Evolutionary conservation across 148 eudicot genomes (phyloP).

Genomic region (Rheum nobile): DNA sequence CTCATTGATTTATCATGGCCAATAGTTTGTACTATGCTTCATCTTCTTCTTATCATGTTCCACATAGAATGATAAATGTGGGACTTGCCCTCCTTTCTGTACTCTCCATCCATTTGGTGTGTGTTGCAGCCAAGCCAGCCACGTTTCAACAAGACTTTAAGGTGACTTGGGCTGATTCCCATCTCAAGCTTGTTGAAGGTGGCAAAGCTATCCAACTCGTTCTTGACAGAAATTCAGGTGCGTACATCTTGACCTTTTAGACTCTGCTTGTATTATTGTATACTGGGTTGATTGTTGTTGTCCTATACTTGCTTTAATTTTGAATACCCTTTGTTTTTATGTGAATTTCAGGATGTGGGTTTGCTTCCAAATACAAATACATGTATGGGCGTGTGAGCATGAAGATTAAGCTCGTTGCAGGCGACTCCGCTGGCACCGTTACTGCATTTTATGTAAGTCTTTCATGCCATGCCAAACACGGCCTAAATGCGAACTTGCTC

Average conservation of each 20-base stretch:
- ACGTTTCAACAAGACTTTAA: slow-evolving; percentile 59
- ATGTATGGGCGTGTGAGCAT: slow-evolving; percentile 69
- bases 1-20: not conserved
- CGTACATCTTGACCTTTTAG: not conserved
- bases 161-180: slow-evolving; percentile 62
- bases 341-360: slow-evolving; percentile 58
- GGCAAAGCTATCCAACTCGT: slow-evolving; percentile 64
- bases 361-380: slow-evolving; percentile 63
- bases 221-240: slow-evolving; percentile 75
- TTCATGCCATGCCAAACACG: not conserved
- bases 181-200: slow-evolving; percentile 50
- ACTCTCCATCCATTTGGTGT: slow-evolving; percentile 10
- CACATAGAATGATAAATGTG: not conserved
- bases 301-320: not conserved
- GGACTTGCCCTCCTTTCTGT: slow-evolving; percentile 8
- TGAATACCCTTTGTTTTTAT: not conserved
- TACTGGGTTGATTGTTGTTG: too few relatives aligned
- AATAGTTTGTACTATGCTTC: not conserved
- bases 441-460: slow-evolving; percentile 73
- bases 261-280: too few relatives aligned
- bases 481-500: not conserved
- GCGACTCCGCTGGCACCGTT: slow-evolving; percentile 92
- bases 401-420: slow-evolving; percentile 77
- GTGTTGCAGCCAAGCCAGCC: slow-evolving; percentile 40
- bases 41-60: not conserved